These are phyloP conservation scores for Proliferodiscus dingleyae DNA, from an alignment of 2,329 filamentous ascomycete species.

Conservation along the genomic window DNA sequence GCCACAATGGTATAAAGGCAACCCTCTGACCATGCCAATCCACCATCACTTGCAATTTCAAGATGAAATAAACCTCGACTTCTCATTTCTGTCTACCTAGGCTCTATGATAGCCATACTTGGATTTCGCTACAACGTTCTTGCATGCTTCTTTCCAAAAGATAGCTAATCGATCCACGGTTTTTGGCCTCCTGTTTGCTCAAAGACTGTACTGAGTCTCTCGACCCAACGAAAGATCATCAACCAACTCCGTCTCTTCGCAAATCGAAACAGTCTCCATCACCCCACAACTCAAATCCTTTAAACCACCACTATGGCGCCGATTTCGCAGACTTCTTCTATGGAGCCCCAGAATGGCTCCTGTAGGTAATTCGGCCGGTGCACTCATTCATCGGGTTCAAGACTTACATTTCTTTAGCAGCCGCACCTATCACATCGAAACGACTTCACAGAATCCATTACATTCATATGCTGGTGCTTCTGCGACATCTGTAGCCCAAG, in stretches of 20 bases:
- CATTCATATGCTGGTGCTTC: background rate
- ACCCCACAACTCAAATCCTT: too few species aligned
- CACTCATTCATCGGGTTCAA: too few species aligned
- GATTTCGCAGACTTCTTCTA: background rate
- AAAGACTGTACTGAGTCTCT: too few species aligned
- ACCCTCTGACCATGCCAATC: background rate
- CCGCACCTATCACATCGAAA: background rate
- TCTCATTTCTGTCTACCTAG: background rate
- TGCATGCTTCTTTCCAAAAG: too few species aligned
- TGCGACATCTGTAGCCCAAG: background rate
- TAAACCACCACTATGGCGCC: background rate
- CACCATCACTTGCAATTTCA: background rate
- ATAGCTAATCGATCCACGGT: too few species aligned
- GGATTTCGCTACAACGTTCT: background rate
- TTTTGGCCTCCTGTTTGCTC: too few species aligned
- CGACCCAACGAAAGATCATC: too few species aligned
- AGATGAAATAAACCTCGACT: background rate
- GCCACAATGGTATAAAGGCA: background rate
- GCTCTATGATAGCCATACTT: background rate
- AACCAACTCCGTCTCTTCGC: too few species aligned
- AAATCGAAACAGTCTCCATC: too few species aligned
- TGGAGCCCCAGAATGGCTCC: background rate
- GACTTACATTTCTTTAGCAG: background rate
- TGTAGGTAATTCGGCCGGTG: background rate
- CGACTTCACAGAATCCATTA: background rate